Evolutionary conservation across 768 basidiomycete genomes (phyloP), one percentile per base, ranked within the genome.

Genomic region (Pleurotus platypus): DNA sequence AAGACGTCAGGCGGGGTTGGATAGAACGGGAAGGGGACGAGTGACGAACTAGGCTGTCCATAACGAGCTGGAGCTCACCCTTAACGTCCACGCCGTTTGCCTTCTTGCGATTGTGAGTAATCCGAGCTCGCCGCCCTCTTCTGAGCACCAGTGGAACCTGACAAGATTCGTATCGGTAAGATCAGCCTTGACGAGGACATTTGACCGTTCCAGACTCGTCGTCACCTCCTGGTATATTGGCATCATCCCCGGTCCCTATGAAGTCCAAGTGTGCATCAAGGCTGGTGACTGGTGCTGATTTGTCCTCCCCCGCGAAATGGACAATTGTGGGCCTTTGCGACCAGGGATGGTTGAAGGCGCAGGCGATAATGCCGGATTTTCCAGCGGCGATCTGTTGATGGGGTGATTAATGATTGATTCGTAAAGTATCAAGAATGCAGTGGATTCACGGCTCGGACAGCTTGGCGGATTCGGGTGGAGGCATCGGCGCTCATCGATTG

Each of bases 91-190:
- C 69, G 3, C 75, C 76, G 11, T 70, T 61, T 50, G 67, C 73
- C 62, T 67, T 30, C 72, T 74, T 4, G 79, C 82, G 57, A 86
- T 72, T 6, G 80, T 83, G 60, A 82, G 79, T 40, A 78, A 78
- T 18, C 83, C 83, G 4, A 76, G 64, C 4, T 76, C 68, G 9
- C 78, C 78, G 46, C 64, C 76, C 57, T 78, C 77, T 60, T 79
- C 77, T 26, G 75, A 68, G 61, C 77, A 80, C 74, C 74, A 79
- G 58, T 78, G 77, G 67, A 78, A 78, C 60, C 79, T 76, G 30
- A 79, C 70, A 2, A 76, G 71, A 5, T 66, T 69, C 13, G 69
- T 65, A 1, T 78, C 76, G 35, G 57, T 65, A 65, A 74, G 78
- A 1, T 67, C 71, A 45, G 68, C 61, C 8, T 70, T 69, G 39